Conservation (phyloP, 306 rosid species). For the Begonia peltatifolia region DNA sequence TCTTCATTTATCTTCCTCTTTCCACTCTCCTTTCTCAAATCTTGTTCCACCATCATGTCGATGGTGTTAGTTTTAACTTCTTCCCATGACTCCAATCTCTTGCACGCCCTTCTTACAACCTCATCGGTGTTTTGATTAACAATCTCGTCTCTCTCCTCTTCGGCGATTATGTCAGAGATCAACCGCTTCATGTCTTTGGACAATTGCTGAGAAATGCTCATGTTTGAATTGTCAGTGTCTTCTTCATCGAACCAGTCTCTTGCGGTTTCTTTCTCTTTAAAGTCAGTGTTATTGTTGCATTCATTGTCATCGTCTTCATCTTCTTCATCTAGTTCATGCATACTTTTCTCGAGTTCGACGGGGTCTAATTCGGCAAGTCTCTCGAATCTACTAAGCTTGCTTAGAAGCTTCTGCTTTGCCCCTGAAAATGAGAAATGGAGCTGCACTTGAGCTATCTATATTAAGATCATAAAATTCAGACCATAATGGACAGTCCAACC, state of each 20-base stretch:
- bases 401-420: conserved; percentile 57
- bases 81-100: conserved; percentile 57
- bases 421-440: conserved; percentile 24
- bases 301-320: conserved; percentile 8
- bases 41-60: conserved; percentile 94
- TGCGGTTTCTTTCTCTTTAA: conserved; percentile 15
- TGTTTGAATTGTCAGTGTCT: conserved; percentile 18
- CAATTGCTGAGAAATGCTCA: conserved; percentile 8
- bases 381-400: conserved; percentile 76
- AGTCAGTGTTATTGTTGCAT: conserved; percentile 6
- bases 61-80: conserved; percentile 76
- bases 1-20: conserved; percentile 43
- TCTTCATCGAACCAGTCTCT: conserved; percentile 20
- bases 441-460: too few species aligned
- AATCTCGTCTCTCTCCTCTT: conserved; percentile 32
- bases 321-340: conserved; percentile 36
- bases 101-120: conserved; percentile 36
- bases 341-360: conserved; percentile 59
- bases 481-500: too few species aligned
- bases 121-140: conserved; percentile 16
- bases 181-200: conserved; percentile 39
- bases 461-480: too few species aligned
- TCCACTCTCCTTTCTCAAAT: conserved; percentile 36
- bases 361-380: conserved; percentile 75
- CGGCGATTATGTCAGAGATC: conserved; percentile 45